Evolutionary conservation across 345 rosid genomes (phyloP).

Genomic region (Psidium friedrichsthalianum): DNA sequence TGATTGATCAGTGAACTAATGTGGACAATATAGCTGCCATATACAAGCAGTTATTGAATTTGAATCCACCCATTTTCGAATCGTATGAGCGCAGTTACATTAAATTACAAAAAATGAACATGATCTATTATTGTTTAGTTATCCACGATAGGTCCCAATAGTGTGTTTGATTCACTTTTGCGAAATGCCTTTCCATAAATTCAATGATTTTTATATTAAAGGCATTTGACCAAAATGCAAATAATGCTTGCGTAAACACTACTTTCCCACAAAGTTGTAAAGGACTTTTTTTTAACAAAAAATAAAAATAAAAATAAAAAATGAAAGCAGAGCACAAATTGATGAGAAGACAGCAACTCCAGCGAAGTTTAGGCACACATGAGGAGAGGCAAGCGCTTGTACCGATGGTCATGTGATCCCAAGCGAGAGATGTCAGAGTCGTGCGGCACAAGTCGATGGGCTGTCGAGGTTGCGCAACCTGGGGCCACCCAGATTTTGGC

Average conservation of each 20-base stretch:
- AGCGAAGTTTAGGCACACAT: rapidly evolving
- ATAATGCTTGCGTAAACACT: not conserved
- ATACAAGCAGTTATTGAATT: not conserved
- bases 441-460: rapidly evolving
- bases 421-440: rapidly evolving
- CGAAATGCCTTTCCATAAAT: not conserved
- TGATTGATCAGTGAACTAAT: rapidly evolving
- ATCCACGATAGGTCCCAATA: not conserved
- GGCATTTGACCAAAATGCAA: not conserved
- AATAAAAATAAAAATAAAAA: not conserved
- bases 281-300: not conserved
- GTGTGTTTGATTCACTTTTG: not conserved
- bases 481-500: rapidly evolving
- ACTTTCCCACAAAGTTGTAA: not conserved
- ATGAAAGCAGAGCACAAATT: not conserved
- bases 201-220: not conserved
- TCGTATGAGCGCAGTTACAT: not conserved
- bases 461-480: rapidly evolving
- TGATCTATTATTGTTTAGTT: too few relatives aligned
- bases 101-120: too few relatives aligned
- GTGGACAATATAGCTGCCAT: rapidly evolving
- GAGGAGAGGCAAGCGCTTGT: rapidly evolving
- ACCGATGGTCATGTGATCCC: rapidly evolving
- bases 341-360: not conserved
- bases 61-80: not conserved